phyloP scores from a whole-genome alignment of 495 filamentous ascomycete species.

The Penicillium chermesinum region DNA sequence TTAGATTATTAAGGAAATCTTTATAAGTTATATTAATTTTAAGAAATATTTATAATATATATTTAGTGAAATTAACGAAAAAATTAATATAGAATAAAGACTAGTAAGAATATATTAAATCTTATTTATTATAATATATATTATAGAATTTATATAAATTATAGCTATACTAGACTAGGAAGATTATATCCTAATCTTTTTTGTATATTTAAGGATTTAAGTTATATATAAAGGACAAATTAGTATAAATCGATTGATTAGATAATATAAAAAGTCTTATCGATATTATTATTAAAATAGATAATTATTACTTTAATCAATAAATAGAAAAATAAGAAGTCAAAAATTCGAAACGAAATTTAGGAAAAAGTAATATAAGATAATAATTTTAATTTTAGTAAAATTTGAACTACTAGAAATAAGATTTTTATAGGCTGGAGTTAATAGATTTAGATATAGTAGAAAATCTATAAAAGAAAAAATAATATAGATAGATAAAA shows the following conservation, averaged over 20 bases:
- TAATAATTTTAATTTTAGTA: not conserved
- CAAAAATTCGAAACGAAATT: not conserved
- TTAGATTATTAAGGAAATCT: not conserved
- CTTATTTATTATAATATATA: not conserved
- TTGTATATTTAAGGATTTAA: not conserved
- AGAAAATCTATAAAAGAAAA: not conserved
- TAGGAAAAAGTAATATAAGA: not conserved
- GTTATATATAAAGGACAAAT: not conserved
- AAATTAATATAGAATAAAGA: not conserved
- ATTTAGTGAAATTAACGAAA: not conserved
- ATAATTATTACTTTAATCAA: not conserved
- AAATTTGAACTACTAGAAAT: not conserved
- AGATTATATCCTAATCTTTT: not conserved
- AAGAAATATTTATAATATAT: not conserved
- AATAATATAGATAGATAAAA: not conserved
- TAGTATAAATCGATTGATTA: not conserved
- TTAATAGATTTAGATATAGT: not conserved
- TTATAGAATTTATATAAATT: not conserved
- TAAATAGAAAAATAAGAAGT: not conserved
- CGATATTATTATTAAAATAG: not conserved
- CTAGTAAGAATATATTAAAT: not conserved
- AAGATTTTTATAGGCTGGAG: not conserved
- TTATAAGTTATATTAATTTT: not conserved
- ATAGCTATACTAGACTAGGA: not conserved
- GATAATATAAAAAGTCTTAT: not conserved